These are phyloP conservation scores for Dorcoceras hygrometricum DNA, from an alignment of 257 asterid species.

Conservation along the genomic window DNA sequence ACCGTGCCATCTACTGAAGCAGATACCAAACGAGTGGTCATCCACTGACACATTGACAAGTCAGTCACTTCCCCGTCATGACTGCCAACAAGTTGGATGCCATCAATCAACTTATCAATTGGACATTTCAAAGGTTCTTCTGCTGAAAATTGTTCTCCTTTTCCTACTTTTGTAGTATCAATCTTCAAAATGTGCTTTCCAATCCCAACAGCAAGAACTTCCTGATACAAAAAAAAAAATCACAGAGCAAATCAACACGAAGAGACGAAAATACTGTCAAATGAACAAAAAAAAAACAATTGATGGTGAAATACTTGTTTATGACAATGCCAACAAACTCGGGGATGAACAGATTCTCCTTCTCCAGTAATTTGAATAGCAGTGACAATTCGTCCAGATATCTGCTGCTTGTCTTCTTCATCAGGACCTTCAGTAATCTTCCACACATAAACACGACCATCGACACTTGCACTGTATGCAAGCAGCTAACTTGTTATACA, in stretches of 20 bases:
- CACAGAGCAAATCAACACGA: slow-evolving; percentile 21
- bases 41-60: slow-evolving; percentile 99
- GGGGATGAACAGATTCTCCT: slow-evolving; percentile 82
- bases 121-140: slow-evolving; percentile 89
- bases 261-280: slow-evolving; percentile 2
- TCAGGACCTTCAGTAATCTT: slow-evolving; percentile 91
- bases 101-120: slow-evolving; percentile 72
- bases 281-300: slow-evolving; percentile 1
- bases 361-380: slow-evolving; percentile 88
- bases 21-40: slow-evolving; percentile 95
- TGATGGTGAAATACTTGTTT: slow-evolving; percentile 60
- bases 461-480: slow-evolving; percentile 80
- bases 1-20: slow-evolving; percentile 99
- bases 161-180: slow-evolving; percentile 89
- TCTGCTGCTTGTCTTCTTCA: slow-evolving; percentile 92
- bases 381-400: slow-evolving; percentile 65
- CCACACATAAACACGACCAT: slow-evolving; percentile 96
- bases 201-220: slow-evolving; percentile 88
- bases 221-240: slow-evolving; percentile 44
- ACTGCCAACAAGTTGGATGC: slow-evolving; percentile 87
- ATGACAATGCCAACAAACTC: slow-evolving; percentile 99
- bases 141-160: slow-evolving; percentile 71
- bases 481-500: slow-evolving; percentile 26
- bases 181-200: slow-evolving; percentile 72
- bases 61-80: slow-evolving; percentile 98